Conservation (phyloP, 2,329 filamentous ascomycete genomes). For the Neopestalotiopsis sp. region DNA sequence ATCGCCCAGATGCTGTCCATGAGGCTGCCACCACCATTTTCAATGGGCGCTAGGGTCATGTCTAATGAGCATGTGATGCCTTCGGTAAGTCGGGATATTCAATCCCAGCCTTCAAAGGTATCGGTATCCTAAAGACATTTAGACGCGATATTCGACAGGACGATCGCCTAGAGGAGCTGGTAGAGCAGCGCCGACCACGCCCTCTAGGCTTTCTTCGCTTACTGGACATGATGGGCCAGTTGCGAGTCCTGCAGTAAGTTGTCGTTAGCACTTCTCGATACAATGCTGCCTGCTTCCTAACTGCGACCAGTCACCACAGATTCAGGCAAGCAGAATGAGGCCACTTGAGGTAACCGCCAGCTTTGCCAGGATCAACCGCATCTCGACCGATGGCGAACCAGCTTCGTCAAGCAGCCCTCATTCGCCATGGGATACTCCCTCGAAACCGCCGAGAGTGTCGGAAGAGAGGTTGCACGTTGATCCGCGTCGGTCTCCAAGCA, state of each 20-base stretch:
- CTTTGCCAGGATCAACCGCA: constrained; percentile 1
- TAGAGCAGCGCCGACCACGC: constrained; percentile 27
- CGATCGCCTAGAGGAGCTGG: not conserved
- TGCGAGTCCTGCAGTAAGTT: not conserved
- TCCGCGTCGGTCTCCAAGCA: constrained; percentile 24
- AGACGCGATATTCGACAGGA: not conserved
- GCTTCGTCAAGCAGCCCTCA: not conserved
- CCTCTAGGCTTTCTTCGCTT: constrained; percentile 31
- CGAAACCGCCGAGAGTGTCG: not conserved
- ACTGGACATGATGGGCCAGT: not conserved
- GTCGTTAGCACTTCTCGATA: not conserved
- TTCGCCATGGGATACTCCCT: not conserved
- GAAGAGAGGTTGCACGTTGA: constrained; percentile 16
- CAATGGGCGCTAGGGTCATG: constrained; percentile 30
- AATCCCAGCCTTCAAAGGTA: not conserved
- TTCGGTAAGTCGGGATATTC: constrained; percentile 29
- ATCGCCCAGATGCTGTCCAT: constrained; percentile 20
- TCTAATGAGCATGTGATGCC: constrained; percentile 35
- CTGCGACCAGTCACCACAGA: not conserved
- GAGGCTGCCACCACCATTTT: constrained; percentile 36
- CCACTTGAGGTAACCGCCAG: not conserved
- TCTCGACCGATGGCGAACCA: constrained; percentile 8
- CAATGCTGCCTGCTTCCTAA: not conserved
- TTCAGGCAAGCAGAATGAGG: not conserved
- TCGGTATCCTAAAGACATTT: not conserved